These are phyloP conservation scores for Mortierella sp. DNA, from an alignment of 371 early-diverging fungal genomes.

Conservation along the genomic window DNA sequence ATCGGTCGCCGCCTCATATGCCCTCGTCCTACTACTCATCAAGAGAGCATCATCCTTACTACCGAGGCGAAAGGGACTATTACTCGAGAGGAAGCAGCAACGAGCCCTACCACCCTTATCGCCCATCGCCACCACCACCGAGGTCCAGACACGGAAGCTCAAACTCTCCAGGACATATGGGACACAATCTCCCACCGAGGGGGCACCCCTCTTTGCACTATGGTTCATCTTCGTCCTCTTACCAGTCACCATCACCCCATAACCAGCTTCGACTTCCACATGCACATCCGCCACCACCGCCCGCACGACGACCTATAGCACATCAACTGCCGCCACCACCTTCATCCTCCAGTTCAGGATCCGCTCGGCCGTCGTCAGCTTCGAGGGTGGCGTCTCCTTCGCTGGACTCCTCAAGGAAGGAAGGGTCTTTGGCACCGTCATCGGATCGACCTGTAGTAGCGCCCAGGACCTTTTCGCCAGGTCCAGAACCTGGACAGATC, in stretches of 20 bases:
- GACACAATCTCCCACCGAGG: constrained; percentile 25
- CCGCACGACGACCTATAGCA: constrained; percentile 46
- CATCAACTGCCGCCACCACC: constrained; percentile 51
- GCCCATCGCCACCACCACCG: constrained; percentile 55
- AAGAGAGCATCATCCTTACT: constrained; percentile 51
- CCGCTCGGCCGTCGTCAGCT: constrained; percentile 3
- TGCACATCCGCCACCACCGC: constrained; percentile 56
- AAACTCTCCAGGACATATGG: constrained; percentile 44
- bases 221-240: constrained; percentile 36
- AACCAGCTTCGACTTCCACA: constrained; percentile 55
- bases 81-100: constrained; percentile 34
- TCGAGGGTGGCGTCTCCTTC: constrained; percentile 33
- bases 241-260: constrained; percentile 56
- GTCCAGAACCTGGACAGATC: constrained; percentile 53
- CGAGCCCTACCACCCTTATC: constrained; percentile 47
- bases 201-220: constrained; percentile 40
- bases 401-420: constrained; percentile 12
- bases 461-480: constrained; percentile 30
- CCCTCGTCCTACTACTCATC: constrained; percentile 47
- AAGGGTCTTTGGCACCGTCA: constrained; percentile 8
- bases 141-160: constrained; percentile 52
- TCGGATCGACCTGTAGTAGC: constrained; percentile 12
- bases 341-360: constrained; percentile 14
- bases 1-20: constrained; percentile 49
- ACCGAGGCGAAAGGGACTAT: constrained; percentile 50